Evolutionary conservation across 2,329 filamentous ascomycete species (phyloP), one percentile per base, ranked within the genome.

Genomic region (Lasiodiplodia citricola): DNA sequence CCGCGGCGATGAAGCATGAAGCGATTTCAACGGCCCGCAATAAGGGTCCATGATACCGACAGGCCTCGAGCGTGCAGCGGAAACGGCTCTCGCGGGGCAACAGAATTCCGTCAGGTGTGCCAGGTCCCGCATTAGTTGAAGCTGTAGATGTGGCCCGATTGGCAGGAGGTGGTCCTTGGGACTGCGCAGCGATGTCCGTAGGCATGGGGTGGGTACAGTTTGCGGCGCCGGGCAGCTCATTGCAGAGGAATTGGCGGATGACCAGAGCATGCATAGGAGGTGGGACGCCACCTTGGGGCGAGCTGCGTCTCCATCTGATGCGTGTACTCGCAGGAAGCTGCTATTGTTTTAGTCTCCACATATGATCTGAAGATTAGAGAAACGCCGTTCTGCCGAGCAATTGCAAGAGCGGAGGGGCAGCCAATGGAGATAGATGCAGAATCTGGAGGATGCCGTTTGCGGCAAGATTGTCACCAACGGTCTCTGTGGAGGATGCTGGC

Each of bases 351-450:
- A 14, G 38, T 28, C 60, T 38, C 60, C 60, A 64, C 60, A 64
- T 38, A 35, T 52, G 60, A 52, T 38, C 60, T 54, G 47, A 64
- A 25, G 21, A 31, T 18, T 21, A 64, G 58, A 63, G 37, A 52
- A 64, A 35, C 60, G 47, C 60, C 58, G 58, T 50, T 35, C 14
- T 63, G 58, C 58, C 60, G 60, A 54, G 60, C 41, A 37, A 38
- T 52, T 4, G 47, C 44, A n/a, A 28, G 47, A 23, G 60, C 14
- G 41, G 8, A 11, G 14, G 21, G 25, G 23, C 13, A 16, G 60
- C 47, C 60, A 64, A 64, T 64, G 3, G 47, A 21, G n/a, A 37
- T 31, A 52, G 25, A 5, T 28, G 16, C 7, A 52, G 60, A 23
- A n/a, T 6, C 28, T 52, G 44, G 47, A 37, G 11, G 28, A 50